Conservation (phyloP, 225 moss, liverwort and hornwort species). For the Polytrichum commune region DNA sequence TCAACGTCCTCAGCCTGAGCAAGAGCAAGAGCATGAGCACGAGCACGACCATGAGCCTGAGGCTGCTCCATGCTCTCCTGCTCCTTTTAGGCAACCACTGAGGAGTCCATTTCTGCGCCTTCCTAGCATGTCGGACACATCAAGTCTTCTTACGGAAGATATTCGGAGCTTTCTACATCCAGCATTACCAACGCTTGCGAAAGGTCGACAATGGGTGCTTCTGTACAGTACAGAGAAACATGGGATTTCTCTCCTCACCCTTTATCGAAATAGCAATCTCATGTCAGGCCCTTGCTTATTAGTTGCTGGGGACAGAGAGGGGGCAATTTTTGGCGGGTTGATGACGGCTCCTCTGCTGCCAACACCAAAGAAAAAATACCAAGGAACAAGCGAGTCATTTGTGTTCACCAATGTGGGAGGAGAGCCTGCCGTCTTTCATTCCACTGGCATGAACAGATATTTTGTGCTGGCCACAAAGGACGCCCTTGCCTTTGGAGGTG, state of each 20-base stretch:
- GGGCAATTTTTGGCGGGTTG: slow-evolving; percentile 84
- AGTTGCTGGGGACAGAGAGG: slow-evolving; percentile 83
- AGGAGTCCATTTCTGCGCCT: slow-evolving; percentile 39
- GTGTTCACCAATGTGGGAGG: slow-evolving; percentile 80
- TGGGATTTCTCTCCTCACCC: slow-evolving; percentile 90
- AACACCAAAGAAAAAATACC: slow-evolving; percentile 85
- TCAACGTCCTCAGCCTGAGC: background rate
- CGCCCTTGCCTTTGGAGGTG: slow-evolving; percentile 82
- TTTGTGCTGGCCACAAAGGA: slow-evolving; percentile 73
- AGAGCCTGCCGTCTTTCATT: slow-evolving; percentile 52
- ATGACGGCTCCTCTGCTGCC: slow-evolving; percentile 69
- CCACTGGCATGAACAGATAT: slow-evolving; percentile 80
- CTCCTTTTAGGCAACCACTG: slow-evolving; percentile 20
- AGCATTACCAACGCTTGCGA: slow-evolving; percentile 76
- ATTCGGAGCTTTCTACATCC: slow-evolving; percentile 69
- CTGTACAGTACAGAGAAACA: slow-evolving; percentile 90
- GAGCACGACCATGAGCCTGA: slow-evolving; percentile 7
- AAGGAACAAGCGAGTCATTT: slow-evolving; percentile 88
- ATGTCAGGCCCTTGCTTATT: slow-evolving; percentile 79
- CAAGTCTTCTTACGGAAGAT: slow-evolving; percentile 57
- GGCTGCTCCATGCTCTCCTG: slow-evolving; percentile 18
- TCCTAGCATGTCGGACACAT: slow-evolving; percentile 70
- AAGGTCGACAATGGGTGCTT: slow-evolving; percentile 85
- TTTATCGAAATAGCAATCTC: slow-evolving; percentile 69
- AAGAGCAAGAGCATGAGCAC: no score